phyloP scores from a whole-genome alignment of 306 rosid species.

The Prunus mira region DNA sequence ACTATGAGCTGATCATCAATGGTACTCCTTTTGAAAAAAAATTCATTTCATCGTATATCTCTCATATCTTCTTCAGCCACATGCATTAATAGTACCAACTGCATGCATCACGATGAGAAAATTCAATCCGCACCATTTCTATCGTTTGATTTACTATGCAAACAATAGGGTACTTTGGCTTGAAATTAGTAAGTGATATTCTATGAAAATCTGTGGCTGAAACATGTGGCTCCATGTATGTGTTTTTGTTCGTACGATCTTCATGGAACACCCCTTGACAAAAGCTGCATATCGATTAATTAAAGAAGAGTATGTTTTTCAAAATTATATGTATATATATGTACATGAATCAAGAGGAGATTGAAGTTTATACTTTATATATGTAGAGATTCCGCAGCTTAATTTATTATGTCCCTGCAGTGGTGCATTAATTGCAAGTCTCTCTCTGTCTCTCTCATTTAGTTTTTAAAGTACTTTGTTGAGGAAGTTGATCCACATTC shows the following conservation, averaged over 20 bases:
- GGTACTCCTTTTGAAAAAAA: neutral
- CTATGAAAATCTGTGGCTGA: neutral
- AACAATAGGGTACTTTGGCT: neutral
- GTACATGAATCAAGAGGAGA: neutral
- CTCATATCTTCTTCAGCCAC: neutral
- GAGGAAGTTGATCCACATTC: neutral
- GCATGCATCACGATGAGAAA: neutral
- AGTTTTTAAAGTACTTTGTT: neutral
- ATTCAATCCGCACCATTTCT: neutral
- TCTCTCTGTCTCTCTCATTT: neutral
- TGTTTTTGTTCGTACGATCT: neutral
- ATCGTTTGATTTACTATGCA: neutral
- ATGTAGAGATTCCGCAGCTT: neutral
- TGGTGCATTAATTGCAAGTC: conserved; percentile 9
- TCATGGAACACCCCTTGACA: neutral
- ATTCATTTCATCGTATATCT: neutral
- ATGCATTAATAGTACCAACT: neutral
- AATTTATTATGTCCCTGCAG: neutral
- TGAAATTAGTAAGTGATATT: neutral
- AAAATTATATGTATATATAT: too few species aligned
- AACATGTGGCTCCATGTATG: neutral
- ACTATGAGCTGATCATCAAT: neutral
- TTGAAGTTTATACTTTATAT: neutral
- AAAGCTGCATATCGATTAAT: neutral
- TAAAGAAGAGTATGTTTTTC: neutral